Evolutionary conservation across 1,139 yeast genomes (phyloP).

Genomic region (Pichia sp.): DNA sequence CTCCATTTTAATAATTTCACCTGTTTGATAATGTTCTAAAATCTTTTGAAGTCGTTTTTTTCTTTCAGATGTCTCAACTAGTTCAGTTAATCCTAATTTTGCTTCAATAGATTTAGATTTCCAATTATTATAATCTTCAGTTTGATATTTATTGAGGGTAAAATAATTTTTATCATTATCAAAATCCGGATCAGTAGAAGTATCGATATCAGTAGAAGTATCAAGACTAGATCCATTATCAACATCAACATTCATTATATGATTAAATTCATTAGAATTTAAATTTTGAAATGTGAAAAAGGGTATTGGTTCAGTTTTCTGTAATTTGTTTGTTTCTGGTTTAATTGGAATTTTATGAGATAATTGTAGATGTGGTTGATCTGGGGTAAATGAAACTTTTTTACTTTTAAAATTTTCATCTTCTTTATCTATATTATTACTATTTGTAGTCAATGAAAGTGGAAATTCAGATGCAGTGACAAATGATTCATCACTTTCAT

Average conservation of each 20-base stretch:
- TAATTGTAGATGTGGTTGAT: no score
- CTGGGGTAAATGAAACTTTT: no score
- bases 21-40: slow-evolving; percentile 34
- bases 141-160: slow-evolving; percentile 8
- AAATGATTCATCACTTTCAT: slow-evolving; percentile 4
- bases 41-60: slow-evolving; percentile 18
- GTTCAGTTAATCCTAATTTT: slow-evolving; percentile 15
- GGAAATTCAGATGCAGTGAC: slow-evolving; percentile 7
- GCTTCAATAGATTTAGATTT: slow-evolving; percentile 13
- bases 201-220: no score
- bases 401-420: no score
- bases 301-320: no score
- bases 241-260: no score
- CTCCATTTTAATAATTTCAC: slow-evolving; percentile 61
- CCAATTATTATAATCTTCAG: slow-evolving; percentile 10
- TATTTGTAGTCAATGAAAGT: no score
- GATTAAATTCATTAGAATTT: no score
- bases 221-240: no score
- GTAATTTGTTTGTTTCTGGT: no score
- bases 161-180: not conserved
- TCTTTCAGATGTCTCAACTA: slow-evolving; percentile 7
- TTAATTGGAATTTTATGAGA: no score
- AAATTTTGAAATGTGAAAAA: no score
- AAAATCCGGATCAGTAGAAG: not conserved
- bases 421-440: not conserved